Evolutionary conservation across 495 filamentous ascomycete species (phyloP), one percentile per base, ranked within the genome.

Genomic region (Terfezia claveryi): DNA sequence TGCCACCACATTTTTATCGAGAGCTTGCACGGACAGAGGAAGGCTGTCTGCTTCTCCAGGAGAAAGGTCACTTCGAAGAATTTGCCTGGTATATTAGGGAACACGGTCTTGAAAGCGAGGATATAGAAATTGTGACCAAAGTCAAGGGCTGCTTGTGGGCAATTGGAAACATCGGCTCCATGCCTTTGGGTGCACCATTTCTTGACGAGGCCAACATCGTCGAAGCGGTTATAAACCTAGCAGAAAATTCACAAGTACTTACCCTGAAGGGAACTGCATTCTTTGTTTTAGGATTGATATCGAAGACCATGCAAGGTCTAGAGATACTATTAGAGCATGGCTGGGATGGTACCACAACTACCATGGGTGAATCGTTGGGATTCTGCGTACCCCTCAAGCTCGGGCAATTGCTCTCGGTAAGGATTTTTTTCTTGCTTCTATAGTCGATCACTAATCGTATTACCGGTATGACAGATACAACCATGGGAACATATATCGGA

Each of bases 121-220:
- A 98, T 62, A 70, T 76, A 14, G 91, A 98, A 68, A 78, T 80
- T 52, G 80, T 96, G 23, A 76, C 89, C 56, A 96, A 94, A 65
- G 85, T 95, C 54, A 98, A 96, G 64, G 91, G 92, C 32, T 94
- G 85, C 64, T 74, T 98, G 17, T 98, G 91, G 91, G 91, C 91
- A 0, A 85, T 98, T 9, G 91, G 92, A 27, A 98, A 98, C 63
- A 87, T 98, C 50, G 91, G 91, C 0, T 94, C 87, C 3, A 98
- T 98, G 92, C 88, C 94, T 61, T 78, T 95, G 36, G 91, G 92
- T 2, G 91, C 87, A 0, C 84, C 85, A 0, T 98, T 98, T 67
- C 73, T 98, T 4, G 85, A 89, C 65, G 81, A 81, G 54, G 79
- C 79, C 49, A 83, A 94, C 56, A 85, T 95, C 36, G 83, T 95